A percentile compares a stretch with the other conserved stretches of the same genome.
phyloP scores from a whole-genome alignment of 306 rosid species.

The Vicia faba region DNA sequence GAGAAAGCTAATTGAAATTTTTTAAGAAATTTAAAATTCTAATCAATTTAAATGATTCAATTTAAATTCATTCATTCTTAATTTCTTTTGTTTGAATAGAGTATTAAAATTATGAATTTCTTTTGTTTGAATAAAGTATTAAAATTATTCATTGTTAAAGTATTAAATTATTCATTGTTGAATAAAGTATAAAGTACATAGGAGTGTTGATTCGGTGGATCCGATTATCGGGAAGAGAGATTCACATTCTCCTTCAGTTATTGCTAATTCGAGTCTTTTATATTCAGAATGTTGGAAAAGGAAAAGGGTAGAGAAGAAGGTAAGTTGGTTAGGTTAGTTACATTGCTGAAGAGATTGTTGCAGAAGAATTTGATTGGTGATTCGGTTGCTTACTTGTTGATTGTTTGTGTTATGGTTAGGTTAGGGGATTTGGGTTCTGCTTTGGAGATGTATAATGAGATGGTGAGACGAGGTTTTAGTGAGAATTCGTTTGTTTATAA shows the following conservation, averaged over 20 bases:
- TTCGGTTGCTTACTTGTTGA: slow-evolving; percentile 61
- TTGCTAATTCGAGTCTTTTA: slow-evolving; percentile 57
- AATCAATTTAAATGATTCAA: too few relatives aligned
- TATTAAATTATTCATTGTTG: too few relatives aligned
- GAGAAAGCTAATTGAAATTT: too few relatives aligned
- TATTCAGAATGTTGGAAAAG: slow-evolving; percentile 57
- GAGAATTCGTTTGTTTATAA: slow-evolving; percentile 66
- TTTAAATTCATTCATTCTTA: too few relatives aligned
- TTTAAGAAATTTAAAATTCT: too few relatives aligned
- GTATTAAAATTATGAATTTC: too few relatives aligned
- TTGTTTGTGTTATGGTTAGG: slow-evolving; percentile 52
- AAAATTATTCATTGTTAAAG: too few relatives aligned
- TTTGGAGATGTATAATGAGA: slow-evolving; percentile 55
- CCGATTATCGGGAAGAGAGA: slow-evolving; percentile 53
- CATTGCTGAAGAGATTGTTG: slow-evolving; percentile 68
- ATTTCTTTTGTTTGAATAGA: too few relatives aligned
- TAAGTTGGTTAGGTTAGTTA: slow-evolving; percentile 35
- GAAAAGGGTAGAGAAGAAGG: slow-evolving; percentile 29
- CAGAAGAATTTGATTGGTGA: slow-evolving; percentile 71
- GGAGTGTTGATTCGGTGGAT: slow-evolving; percentile 51
- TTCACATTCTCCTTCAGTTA: slow-evolving; percentile 54
- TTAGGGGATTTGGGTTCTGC: slow-evolving; percentile 51
- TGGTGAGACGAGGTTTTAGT: slow-evolving; percentile 67
- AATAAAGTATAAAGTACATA: too few relatives aligned
- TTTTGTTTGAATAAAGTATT: too few relatives aligned